A percentile compares a stretch with the other conserved stretches of the same genome.
Conservation (phyloP, 208 protist genomes). For the Leptomonas pyrrhocoris region DNA sequence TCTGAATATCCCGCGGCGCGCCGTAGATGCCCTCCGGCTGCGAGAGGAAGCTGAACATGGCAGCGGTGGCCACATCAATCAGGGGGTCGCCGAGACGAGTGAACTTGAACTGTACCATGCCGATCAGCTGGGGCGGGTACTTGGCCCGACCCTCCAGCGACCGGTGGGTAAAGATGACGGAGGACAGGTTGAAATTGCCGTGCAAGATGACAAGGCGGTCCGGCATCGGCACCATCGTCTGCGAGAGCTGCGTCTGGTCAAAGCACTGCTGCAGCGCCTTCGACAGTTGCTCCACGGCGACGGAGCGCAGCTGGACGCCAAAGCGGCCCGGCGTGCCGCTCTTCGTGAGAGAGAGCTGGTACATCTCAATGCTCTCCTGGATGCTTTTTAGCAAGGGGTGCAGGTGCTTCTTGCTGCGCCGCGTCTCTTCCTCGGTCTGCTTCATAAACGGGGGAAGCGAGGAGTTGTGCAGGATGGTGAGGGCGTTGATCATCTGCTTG, state of each 20-base stretch:
- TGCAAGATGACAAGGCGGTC: slow-evolving; percentile 61
- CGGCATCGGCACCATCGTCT: slow-evolving; percentile 55
- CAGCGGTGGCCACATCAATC: slow-evolving; percentile 64
- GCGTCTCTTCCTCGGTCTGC: slow-evolving; percentile 39
- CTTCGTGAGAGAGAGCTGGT: slow-evolving; percentile 39
- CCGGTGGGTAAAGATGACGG: slow-evolving; percentile 68
- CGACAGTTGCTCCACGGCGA: slow-evolving; percentile 47
- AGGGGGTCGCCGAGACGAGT: slow-evolving; percentile 65
- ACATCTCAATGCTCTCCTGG: slow-evolving; percentile 43
- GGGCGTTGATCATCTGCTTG: slow-evolving; percentile 42
- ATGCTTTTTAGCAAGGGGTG: slow-evolving; percentile 58
- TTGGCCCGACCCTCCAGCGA: slow-evolving; percentile 75
- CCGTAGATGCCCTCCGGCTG: slow-evolving; percentile 63
- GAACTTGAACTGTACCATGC: slow-evolving; percentile 58
- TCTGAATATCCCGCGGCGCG: slow-evolving; percentile 41
- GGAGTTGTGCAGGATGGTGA: slow-evolving; percentile 56
- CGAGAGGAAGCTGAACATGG: slow-evolving; percentile 51
- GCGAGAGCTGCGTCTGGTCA: slow-evolving; percentile 56
- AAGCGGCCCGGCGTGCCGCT: slow-evolving; percentile 29
- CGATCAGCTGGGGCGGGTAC: slow-evolving; percentile 66
- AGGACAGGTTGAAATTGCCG: slow-evolving; percentile 63
- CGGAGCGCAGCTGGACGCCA: slow-evolving; percentile 34
- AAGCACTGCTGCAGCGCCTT: slow-evolving; percentile 44
- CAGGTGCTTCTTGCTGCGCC: slow-evolving; percentile 23
- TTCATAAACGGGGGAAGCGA: slow-evolving; percentile 61